Evolutionary conservation across 2,329 filamentous ascomycete genomes (phyloP), one percentile per base, ranked within the genome.

Genomic region (Pseudocercospora macadamiae): DNA sequence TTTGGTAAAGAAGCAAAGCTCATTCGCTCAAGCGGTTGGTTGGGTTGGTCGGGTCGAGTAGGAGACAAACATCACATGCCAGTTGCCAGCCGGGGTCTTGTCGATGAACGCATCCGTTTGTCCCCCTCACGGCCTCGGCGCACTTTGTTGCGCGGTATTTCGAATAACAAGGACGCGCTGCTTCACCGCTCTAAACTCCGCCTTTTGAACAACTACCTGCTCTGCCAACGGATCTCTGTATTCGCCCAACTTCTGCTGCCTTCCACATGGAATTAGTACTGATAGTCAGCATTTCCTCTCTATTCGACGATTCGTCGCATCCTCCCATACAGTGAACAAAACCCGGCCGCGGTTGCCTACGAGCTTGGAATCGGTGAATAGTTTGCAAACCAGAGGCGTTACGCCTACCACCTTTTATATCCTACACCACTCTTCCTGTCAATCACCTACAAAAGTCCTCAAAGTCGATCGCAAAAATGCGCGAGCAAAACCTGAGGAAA

Each of bases 401-500:
- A 26, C n/a, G 37, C 52, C 25, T 19, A n/a, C 12, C 30, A 37
- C 16, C 28, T 14, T 16, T 4, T 16, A 34, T 8, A 16, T 28
- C 12, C 16, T 21, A 9, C 23, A 5, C 23, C 8, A 18, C n/a
- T n/a, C n/a, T n/a, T n/a, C 18, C 51, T 44, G 18, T 14, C n/a
- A 37, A 36, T 7, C 26, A n/a, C 7, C 26, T 25, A 18, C 9
- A 21, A 61, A n/a, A 28, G 51, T 51, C 36, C 5, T 12, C 23
- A 47, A 47, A 8, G n/a, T n/a, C 18, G 23, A 16, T 37, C 51
- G 57, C 53, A 47, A 26, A 23, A 2, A 60, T 60, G 57, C 47
- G 57, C 16, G 57, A 60, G 39, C 42, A 54, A 16, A 71, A 75
- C 60, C 74, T 81, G 48, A 75, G 86, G 66, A 87, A 89, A 71